Percentiles rank a stretch among this genome's conserved stretches.
phyloP scores from a whole-genome alignment of 768 basidiomycete species.

The Coprinopsis sp. region DNA sequence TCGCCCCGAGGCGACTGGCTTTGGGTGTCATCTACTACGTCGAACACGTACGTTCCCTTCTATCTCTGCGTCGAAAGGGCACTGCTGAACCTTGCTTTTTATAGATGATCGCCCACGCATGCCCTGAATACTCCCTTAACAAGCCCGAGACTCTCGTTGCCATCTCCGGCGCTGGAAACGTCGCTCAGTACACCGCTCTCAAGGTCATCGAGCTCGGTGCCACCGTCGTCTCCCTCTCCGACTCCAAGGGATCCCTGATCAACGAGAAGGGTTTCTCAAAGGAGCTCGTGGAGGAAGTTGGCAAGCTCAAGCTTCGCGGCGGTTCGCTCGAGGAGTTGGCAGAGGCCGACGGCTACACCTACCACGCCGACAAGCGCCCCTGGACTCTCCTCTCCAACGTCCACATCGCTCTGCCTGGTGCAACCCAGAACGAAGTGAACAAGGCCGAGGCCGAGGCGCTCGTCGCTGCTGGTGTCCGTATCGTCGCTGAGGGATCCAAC shows the following conservation, averaged over 20 bases:
- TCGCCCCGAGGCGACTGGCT: slow-evolving; percentile 70
- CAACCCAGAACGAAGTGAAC: slow-evolving; percentile 69
- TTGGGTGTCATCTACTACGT: slow-evolving; percentile 77
- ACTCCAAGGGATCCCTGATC: slow-evolving; percentile 69
- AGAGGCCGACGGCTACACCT: slow-evolving; percentile 38
- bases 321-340: slow-evolving; percentile 38
- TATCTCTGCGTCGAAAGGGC: not conserved
- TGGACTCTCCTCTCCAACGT: slow-evolving; percentile 61
- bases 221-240: slow-evolving; percentile 65
- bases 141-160: slow-evolving; percentile 46
- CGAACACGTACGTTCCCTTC: slow-evolving; percentile 47
- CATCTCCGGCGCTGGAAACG: slow-evolving; percentile 68
- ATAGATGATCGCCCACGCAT: slow-evolving; percentile 53
- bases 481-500: slow-evolving; percentile 75
- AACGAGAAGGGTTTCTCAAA: slow-evolving; percentile 53
- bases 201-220: slow-evolving; percentile 76
- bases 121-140: slow-evolving; percentile 50
- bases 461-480: slow-evolving; percentile 60
- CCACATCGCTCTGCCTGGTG: slow-evolving; percentile 66
- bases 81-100: not conserved
- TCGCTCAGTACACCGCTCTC: slow-evolving; percentile 70
- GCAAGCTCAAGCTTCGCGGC: slow-evolving; percentile 50
- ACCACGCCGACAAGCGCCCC: slow-evolving; percentile 55
- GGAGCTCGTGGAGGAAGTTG: slow-evolving; percentile 48
- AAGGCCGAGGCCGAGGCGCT: slow-evolving; percentile 67